These are phyloP conservation scores for Rubia tinctorum DNA, from an alignment of 305 asterid genomes.

Conservation along the genomic window DNA sequence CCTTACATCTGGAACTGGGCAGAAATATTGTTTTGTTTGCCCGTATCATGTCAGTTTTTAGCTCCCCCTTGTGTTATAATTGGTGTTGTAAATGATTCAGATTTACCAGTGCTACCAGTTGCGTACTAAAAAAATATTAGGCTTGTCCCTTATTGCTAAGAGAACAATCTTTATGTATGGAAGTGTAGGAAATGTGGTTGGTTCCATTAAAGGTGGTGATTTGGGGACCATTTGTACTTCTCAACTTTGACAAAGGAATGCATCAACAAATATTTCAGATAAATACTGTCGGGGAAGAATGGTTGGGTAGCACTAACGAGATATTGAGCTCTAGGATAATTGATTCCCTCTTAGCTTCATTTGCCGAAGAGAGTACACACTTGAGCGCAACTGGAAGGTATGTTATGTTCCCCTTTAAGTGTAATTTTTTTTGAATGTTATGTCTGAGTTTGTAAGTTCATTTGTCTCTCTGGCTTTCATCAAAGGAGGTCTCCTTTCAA, in stretches of 20 bases:
- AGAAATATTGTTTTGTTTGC: conserved; percentile 69
- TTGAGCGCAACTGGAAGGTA: conserved; percentile 95
- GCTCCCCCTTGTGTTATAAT: background rate
- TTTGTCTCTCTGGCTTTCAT: too few relatives aligned
- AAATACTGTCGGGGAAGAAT: conserved; percentile 47
- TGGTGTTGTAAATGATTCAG: background rate
- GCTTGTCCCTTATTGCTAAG: background rate
- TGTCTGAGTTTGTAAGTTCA: background rate
- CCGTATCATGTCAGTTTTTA: conserved; percentile 83
- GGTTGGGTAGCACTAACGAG: conserved; percentile 73
- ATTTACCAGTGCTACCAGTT: too few relatives aligned
- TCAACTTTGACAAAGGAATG: conserved; percentile 40
- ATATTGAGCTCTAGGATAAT: conserved; percentile 51
- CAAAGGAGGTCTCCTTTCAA: too few relatives aligned
- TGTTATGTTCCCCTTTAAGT: too few relatives aligned
- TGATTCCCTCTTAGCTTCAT: conserved; percentile 56
- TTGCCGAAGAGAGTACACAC: conserved; percentile 63
- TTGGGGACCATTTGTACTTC: conserved; percentile 88
- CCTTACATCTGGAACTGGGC: conserved; percentile 69
- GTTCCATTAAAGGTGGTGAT: conserved; percentile 54
- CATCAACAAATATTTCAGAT: conserved; percentile 30
- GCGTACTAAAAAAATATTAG: background rate
- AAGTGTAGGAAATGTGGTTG: conserved; percentile 76
- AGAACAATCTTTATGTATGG: conserved; percentile 23
- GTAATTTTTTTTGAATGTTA: background rate